phyloP scores from a whole-genome alignment of 257 asterid species.

The Solanum acaule region DNA sequence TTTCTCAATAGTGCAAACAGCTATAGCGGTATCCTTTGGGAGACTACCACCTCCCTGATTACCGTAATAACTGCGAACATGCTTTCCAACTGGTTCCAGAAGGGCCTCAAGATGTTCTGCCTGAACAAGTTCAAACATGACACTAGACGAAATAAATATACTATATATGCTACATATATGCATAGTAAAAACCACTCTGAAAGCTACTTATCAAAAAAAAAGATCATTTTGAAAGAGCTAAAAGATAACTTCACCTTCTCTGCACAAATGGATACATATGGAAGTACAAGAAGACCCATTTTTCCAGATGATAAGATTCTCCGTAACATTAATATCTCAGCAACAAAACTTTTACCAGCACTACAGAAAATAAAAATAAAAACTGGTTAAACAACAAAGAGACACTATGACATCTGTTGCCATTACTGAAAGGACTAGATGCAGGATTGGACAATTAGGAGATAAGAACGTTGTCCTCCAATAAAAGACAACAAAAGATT shows the following conservation, averaged over 20 bases:
- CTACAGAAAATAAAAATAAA: conserved; percentile 20
- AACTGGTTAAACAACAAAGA: neutral
- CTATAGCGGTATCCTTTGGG: conserved; percentile 90
- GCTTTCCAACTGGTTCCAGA: conserved; percentile 76
- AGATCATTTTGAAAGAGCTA: neutral
- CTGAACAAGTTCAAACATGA: conserved; percentile 25
- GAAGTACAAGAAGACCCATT: conserved; percentile 93
- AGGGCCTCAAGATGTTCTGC: conserved; percentile 92
- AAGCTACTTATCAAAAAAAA: neutral
- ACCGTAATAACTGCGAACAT: conserved; percentile 95
- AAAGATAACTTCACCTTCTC: conserved; percentile 59
- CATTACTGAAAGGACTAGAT: neutral
- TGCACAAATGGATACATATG: conserved; percentile 89
- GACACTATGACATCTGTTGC: neutral
- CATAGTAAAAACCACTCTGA: neutral
- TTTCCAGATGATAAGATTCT: conserved; percentile 74
- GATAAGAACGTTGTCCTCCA: neutral
- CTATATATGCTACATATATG: conserved; percentile 3
- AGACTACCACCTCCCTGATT: conserved; percentile 94
- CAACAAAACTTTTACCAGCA: conserved; percentile 98
- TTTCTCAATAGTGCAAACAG: conserved; percentile 96
- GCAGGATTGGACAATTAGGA: neutral
- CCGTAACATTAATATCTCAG: conserved; percentile 90
- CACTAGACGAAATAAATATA: neutral
- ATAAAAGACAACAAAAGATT: neutral